Evolutionary conservation across 306 rosid genomes (phyloP).

Genomic region (Inga laurina): DNA sequence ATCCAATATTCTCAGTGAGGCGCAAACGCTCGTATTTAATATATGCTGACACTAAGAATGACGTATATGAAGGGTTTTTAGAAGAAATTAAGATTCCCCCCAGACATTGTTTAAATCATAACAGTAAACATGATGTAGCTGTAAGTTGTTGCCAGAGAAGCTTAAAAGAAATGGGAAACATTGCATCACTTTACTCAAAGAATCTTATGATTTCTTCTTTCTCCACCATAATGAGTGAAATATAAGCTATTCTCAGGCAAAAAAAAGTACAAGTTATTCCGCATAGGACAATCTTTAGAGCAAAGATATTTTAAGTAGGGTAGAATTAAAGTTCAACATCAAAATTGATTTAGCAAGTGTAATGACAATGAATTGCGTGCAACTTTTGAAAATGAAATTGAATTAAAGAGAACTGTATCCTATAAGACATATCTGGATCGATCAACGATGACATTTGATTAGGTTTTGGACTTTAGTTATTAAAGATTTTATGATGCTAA

Average conservation of each 20-base stretch:
- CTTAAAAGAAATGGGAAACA: conserved; percentile 29
- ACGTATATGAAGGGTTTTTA: background rate
- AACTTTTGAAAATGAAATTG: background rate
- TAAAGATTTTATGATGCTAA: conserved; percentile 16
- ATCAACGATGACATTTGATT: conserved; percentile 18
- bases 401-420: background rate
- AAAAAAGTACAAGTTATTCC: conserved; percentile 30
- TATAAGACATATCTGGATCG: background rate
- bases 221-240: conserved; percentile 37
- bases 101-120: background rate
- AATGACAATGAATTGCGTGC: background rate
- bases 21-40: background rate
- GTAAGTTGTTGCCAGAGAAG: background rate
- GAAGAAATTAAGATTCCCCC: background rate
- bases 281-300: conserved; percentile 24
- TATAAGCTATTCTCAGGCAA: conserved; percentile 26
- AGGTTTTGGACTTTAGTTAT: conserved; percentile 26
- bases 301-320: conserved; percentile 18
- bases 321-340: conserved; percentile 12
- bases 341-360: conserved; percentile 11
- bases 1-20: conserved; percentile 5
- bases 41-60: background rate
- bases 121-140: conserved; percentile 11
- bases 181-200: conserved; percentile 38
- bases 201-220: conserved; percentile 34